Evolutionary conservation across 106 monocot species (phyloP), one percentile per base, ranked within the genome.

Genomic region (Phalaenopsis aphrodite): DNA sequence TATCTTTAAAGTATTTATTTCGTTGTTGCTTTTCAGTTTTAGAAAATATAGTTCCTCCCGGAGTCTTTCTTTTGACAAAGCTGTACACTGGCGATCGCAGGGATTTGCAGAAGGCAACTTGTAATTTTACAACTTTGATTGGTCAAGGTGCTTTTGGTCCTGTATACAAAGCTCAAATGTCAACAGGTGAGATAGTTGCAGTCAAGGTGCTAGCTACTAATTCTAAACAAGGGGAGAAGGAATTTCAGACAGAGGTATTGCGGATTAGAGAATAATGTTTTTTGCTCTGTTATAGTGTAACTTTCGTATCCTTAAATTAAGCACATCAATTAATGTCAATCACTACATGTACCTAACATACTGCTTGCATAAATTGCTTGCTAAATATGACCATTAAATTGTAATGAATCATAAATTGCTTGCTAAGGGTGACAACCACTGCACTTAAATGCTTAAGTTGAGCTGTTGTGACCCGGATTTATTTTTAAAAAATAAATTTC

Each of bases 71-170:
- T 42, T 18, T 41, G 66, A 72, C 56, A 39, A 46, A 14, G 38
- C 16, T 67, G 5, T 46, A 61, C 2, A 37, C 74, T 15, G 55
- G 68, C 24, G 56, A 48, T 80, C 56, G 5, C 86, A 99, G 98
- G 87, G 98, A 99, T 80, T 75, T 99, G 79, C 90, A 94, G 78
- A 99, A 93, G 77, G 98, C 92, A 65, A 99, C 98, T 55, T 24
- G 82, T 65, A 93, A 94, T 82, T 99, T 99, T 85, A 99, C 98
- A 56, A 91, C 94, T 56, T 72, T 90, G 46, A 85, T 98, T 37
- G 98, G 98, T 84, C 88, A 99, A 57, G 98, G 94, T 48, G 94
- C 94, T 79, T 99, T 99, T 91, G 98, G 98, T 73, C 81, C 90
- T 78, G 98, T 99, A 71, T 99, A 99, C 80, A 94, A 93, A 84